Conservation (phyloP, 805 yeast genomes). For the Alloascoidea africana region DNA sequence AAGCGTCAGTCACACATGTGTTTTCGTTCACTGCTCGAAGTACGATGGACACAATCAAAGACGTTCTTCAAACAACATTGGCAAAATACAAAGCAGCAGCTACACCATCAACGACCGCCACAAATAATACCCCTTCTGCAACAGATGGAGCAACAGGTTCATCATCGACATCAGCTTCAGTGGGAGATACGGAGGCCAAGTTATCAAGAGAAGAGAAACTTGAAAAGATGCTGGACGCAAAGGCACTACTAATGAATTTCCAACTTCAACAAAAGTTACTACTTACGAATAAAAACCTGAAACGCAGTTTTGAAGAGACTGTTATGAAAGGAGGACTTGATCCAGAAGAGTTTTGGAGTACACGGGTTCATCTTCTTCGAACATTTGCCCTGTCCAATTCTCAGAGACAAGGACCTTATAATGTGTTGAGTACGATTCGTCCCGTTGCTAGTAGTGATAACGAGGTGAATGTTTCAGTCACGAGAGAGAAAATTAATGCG, state of each 20-base stretch:
- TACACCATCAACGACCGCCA: slow-evolving; percentile 3
- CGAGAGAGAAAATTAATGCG: slow-evolving; percentile 79
- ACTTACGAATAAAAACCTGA: slow-evolving; percentile 49
- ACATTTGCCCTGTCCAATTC: slow-evolving; percentile 75
- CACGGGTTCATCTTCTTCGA: slow-evolving; percentile 62
- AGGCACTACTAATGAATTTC: slow-evolving; percentile 49
- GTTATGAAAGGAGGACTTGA: slow-evolving; percentile 59
- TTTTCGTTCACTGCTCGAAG: slow-evolving; percentile 58
- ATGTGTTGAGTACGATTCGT: slow-evolving; percentile 83
- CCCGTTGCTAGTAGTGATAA: slow-evolving; percentile 90
- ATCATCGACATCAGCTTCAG: slow-evolving; percentile 5
- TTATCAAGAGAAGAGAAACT: slow-evolving; percentile 9
- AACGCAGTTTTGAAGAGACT: slow-evolving; percentile 72
- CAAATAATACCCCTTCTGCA: slow-evolving; percentile 1
- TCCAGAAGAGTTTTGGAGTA: slow-evolving; percentile 77
- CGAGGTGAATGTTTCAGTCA: slow-evolving; percentile 82
- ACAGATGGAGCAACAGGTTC: slow-evolving; percentile 2
- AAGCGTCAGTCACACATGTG: slow-evolving; percentile 18
- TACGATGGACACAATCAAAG: slow-evolving; percentile 63
- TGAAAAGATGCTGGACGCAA: slow-evolving; percentile 30
- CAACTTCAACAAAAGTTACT: slow-evolving; percentile 69
- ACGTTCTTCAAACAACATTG: slow-evolving; percentile 34
- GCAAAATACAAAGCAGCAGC: slow-evolving; percentile 43
- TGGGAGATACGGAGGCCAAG: slow-evolving; percentile 9
- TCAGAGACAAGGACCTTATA: slow-evolving; percentile 86